Evolutionary conservation across 2,329 filamentous ascomycete genomes (phyloP), one percentile per base, ranked within the genome.

Genomic region (Fusarium foetens): DNA sequence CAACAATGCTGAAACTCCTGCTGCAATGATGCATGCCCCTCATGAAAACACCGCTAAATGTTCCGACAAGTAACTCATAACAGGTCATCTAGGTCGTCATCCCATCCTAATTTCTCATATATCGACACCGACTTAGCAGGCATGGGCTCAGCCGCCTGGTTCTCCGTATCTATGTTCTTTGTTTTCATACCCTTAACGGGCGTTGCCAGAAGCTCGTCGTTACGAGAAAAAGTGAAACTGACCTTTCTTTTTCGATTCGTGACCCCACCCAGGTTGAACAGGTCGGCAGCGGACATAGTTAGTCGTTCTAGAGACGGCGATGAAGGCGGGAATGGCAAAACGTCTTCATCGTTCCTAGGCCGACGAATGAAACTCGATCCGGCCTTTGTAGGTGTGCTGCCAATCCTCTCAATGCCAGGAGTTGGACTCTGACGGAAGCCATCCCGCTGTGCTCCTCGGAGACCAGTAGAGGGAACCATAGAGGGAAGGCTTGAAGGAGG

Each of bases 81-180:
- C 78, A 83, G 77, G 77, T 84, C 83, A 76, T 89, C 85, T 76
- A 84, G 81, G 68, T 89, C 87, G 66, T 89, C 84, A 75, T 89
- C 87, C 88, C 88, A 90, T 49, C 88, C 88, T 45, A 90, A 78
- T 71, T 81, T 81, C 73, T 88, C 83, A 72, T 87, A 90, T 57
- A 90, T 86, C 16, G 85, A 86, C 69, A 80, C 68, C 38, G 79
- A 78, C 66, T 76, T 81, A 27, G 66, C 16, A 25, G 45, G 51
- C 55, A 71, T 61, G 16, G 65, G 54, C 58, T 66, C 64, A 35
- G 68, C 55, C 11, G 63, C 60, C 31, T 62, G 58, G 33, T 72
- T 46, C 31, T 59, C 59, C 25, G 58, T 16, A 25, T 67, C 63
- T 25, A 66, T 60, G 10, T 31, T 71, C 68, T 59, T 59, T 27